Evolutionary conservation across 1,284 basidiomycete genomes (phyloP), one percentile per base, ranked within the genome.

Genomic region (Trametes sp.): DNA sequence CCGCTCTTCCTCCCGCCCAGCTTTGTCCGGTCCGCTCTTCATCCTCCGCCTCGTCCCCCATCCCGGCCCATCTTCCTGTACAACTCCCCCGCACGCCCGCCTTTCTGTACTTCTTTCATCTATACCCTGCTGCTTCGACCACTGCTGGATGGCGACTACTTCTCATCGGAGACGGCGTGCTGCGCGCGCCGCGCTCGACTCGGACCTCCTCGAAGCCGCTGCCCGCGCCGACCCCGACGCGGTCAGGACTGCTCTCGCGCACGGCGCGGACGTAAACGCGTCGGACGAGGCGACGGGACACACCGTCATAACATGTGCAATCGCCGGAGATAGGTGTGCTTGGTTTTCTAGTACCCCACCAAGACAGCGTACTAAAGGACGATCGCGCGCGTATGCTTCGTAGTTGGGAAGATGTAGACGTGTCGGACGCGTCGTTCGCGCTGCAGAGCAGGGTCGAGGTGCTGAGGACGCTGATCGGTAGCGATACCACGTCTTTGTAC

Each of bases 371-470:
- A 41, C 60, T 61, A 51, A 64, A 60, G 59, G 51, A 28, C 33
- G 42, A 59, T 45, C 28, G 54, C 31, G 46, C 53, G 61, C 51
- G 56, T 35, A 36, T 21, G 26, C 33, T 41, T 42, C 59, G 52
- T 70, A 90, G 87, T 63, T 90, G 88, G 87, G 80, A 85, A 67
- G 81, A 85, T 56, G 76, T 87, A 51, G 83, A 90, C 83, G 83
- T 85, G 79, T 84, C 82, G 62, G 83, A 87, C 84, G 83, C 84
- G 83, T 86, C 84, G 5, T 84, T 85, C 68, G 80, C 85, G 80
- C 84, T 84, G 0, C 72, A 75, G 56, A 78, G 77, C 66, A 87
- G 89, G 52, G 76, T 90, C 56, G 75, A 80, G 41, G 80, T 84
- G 45, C 80, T 92, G 58, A 80, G 80, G 61, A 76, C 80, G 21